Evolutionary conservation across 306 rosid species (phyloP), one percentile per base, ranked within the genome.

Genomic region (Prinsepia uniflora): DNA sequence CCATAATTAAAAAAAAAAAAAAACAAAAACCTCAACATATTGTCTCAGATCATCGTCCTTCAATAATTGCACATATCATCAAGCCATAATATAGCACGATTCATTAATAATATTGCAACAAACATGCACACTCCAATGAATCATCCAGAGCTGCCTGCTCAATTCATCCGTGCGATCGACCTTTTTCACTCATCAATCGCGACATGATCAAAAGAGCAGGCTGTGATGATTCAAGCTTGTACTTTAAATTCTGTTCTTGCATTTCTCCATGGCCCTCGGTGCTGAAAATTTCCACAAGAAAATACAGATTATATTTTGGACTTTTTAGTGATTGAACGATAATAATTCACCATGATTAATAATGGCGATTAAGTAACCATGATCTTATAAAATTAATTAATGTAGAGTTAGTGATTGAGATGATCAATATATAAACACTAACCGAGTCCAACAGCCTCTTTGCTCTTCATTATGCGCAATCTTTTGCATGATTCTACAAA

Each of bases 401-500:
- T 1, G 36, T 30, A 30, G 3, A 30, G 36, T 30, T 47, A 47
- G 11, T 17, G 57, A 53, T 24, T 12, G 9, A 57, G 24, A 30
- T 30, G 24, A 30, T 30, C 36, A 39, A 57, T 11, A 24, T 8
- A 53, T 65, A 24, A 24, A 24, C 30, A 78, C 91, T 76, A 58
- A 92, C 98, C 93, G 12, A 93, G 89, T 65, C 92, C 94, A 87
- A 88, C 85, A 17, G 98, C 98, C 84, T 93, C 98, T 77, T 84
- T 90, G 79, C 96, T 96, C 82, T 88, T 93, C 96, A 88, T 93
- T 70, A 93, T 93, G 66, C 96, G 90, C 80, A 90, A 53, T 75
- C 96, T 93, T 81, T 88, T 93, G 92, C 98, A 93, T 60, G 98
- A 88, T 67, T 85, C 93, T 66, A 93, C 96, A 78, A 93, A 93